Base-by-base conservation (phyloP, 192 early-diverging fungal species). In the Physocladia obscura region DNA sequence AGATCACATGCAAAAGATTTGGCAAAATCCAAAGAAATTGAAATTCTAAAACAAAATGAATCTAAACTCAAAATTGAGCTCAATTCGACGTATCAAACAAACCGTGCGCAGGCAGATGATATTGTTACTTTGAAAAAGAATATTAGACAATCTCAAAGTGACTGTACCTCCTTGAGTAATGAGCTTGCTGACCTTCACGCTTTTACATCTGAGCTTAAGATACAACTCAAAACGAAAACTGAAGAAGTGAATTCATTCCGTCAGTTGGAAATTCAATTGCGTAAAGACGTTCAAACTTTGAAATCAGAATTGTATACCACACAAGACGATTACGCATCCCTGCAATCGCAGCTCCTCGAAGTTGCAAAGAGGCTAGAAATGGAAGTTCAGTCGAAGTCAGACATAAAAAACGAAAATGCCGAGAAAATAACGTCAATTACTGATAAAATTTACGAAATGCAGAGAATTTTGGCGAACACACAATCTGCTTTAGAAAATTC, bases 381-480 rank as follows among this genome's bases (percentile, higher is more conserved):
- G 13, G 77, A 80, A 49, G 62, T 60, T 15, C 38, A 63, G 8
- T 47, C 70, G 13, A 75, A 82, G 27, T 17, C 52, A 17, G 78
- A 81, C 8, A 34, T 79, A 13, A 79, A 76, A 60, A 29, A 57
- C 17, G 49, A 71, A 22, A 84, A 62, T 55, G 73, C 80, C 52
- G 76, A 77, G 24, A 78, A 78, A 54, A 64, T 84, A 27, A 52
- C 71, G 11, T 24, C 27, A 4, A 68, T 80, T 4, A 64, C 78
- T n/a, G 77, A 76, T 21, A 81, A 81, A 68, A 73, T 84, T 30
- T 29, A 72, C 22, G 74, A 75, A 27, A 63, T 80, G 32, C 79
- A 81, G 49, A 55, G 31, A 4, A 50, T 73, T 11, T 70, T 84
- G 4, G 22, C 27, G 31, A 74, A 76, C 24, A 69, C 79, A 29